These are phyloP conservation scores for Plenodomus lindquistii DNA, from an alignment of 2,329 filamentous ascomycete species.

Conservation along the genomic window DNA sequence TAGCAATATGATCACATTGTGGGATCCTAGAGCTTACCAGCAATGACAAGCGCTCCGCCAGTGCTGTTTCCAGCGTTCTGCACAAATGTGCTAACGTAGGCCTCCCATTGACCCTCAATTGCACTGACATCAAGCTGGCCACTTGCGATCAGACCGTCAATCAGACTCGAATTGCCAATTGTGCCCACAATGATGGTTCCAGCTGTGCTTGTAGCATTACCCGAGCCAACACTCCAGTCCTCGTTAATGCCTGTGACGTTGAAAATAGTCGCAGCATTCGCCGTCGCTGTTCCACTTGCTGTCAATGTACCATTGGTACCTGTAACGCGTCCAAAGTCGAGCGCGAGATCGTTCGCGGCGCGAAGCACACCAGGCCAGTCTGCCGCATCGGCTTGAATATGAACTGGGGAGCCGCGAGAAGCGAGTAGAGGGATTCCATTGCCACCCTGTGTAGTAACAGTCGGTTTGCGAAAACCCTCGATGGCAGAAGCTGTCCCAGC, in stretches of 20 bases:
- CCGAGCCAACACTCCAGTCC: conserved; percentile 38
- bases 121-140: conserved; percentile 62
- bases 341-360: conserved; percentile 67
- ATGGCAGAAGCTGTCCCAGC: conserved; percentile 32
- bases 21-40: conserved; percentile 43
- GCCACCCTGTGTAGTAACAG: conserved; percentile 51
- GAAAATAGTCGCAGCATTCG: conserved; percentile 49
- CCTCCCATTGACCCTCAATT: conserved; percentile 69
- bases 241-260: conserved; percentile 46
- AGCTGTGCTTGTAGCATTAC: conserved; percentile 5
- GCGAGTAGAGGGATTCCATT: conserved; percentile 42
- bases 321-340: conserved; percentile 72
- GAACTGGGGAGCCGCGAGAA: conserved; percentile 32
- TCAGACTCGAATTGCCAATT: conserved; percentile 65
- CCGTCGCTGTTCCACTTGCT: conserved; percentile 58
- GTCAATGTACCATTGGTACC: conserved; percentile 62
- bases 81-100: conserved; percentile 65
- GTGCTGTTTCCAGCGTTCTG: conserved; percentile 61
- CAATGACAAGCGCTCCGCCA: conserved; percentile 65
- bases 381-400: conserved; percentile 39
- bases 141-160: conserved; percentile 60
- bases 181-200: conserved; percentile 70
- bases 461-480: conserved; percentile 53
- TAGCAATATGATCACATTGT: conserved; percentile 1
- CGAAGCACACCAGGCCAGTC: conserved; percentile 72